These are phyloP conservation scores for Trichophyton benhamiae DNA, from an alignment of 2,329 filamentous ascomycete genomes.

Conservation along the genomic window DNA sequence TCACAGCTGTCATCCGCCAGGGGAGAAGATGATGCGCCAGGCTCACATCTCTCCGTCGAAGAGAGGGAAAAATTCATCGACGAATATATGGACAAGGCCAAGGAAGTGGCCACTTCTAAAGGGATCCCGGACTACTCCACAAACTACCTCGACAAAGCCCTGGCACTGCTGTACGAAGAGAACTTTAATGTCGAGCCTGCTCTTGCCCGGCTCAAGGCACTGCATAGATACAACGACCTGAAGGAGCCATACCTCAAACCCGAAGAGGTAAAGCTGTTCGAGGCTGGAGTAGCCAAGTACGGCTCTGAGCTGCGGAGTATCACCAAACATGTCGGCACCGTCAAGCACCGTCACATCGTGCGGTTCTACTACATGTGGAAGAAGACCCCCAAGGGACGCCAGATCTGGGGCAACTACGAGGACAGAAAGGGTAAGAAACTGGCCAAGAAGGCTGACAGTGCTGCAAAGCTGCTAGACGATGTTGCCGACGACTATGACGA, in stretches of 20 bases:
- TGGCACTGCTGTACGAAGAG: conserved; percentile 59
- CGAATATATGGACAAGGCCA: conserved; percentile 62
- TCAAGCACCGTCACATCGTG: conserved; percentile 67
- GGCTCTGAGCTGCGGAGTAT: conserved; percentile 81
- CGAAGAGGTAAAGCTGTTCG: conserved; percentile 76
- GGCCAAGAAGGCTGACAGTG: conserved; percentile 49
- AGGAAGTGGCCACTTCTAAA: conserved; percentile 50
- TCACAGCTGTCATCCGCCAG: conserved; percentile 35
- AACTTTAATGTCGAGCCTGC: conserved; percentile 61
- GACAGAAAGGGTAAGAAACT: conserved; percentile 86
- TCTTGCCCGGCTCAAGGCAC: conserved; percentile 54
- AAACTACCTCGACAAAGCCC: conserved; percentile 75
- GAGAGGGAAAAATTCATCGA: conserved; percentile 51
- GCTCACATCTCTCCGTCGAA: conserved; percentile 24
- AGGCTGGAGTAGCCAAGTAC: conserved; percentile 78
- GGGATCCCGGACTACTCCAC: conserved; percentile 65
- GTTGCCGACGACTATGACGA: conserved; percentile 87
- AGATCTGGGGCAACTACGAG: conserved; percentile 81
- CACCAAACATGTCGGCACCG: conserved; percentile 66
- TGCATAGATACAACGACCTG: conserved; percentile 57
- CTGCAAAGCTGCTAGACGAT: conserved; percentile 73
- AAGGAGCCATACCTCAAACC: conserved; percentile 73
- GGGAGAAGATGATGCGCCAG: conserved; percentile 31
- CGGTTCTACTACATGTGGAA: conserved; percentile 98
- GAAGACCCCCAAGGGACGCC: conserved; percentile 71